phyloP scores from a whole-genome alignment of 2,329 filamentous ascomycete genomes.

The Beauveria sp. region DNA sequence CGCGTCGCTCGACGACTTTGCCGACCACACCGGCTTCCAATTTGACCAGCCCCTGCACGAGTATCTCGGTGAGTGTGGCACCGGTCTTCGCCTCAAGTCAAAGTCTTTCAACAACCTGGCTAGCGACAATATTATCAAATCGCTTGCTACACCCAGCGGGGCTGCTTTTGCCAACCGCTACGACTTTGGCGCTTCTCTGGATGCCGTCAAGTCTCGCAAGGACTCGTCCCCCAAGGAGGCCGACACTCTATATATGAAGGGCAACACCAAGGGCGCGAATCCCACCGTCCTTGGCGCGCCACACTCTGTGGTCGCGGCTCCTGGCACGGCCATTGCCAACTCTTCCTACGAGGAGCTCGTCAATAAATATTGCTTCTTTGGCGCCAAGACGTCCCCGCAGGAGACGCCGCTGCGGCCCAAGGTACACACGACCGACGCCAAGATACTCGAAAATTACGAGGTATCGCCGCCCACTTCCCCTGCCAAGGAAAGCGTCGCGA shows the following conservation, averaged over 20 bases:
- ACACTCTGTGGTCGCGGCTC: slow-evolving; percentile 13
- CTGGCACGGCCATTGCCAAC: slow-evolving; percentile 57
- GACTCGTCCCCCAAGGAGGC: slow-evolving; percentile 50
- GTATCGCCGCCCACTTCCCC: neutral
- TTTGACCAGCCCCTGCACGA: slow-evolving; percentile 54
- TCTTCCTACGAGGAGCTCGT: slow-evolving; percentile 93
- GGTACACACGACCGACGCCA: slow-evolving; percentile 20
- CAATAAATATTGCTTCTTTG: slow-evolving; percentile 97
- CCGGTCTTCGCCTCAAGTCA: slow-evolving; percentile 62
- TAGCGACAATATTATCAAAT: slow-evolving; percentile 49
- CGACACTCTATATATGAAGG: slow-evolving; percentile 52
- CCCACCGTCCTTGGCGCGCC: slow-evolving; percentile 20
- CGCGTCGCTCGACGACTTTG: slow-evolving; percentile 64
- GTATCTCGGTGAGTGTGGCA: slow-evolving; percentile 55
- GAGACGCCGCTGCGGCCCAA: neutral
- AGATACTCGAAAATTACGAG: slow-evolving; percentile 20
- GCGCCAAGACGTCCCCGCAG: slow-evolving; percentile 36
- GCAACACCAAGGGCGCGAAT: slow-evolving; percentile 27
- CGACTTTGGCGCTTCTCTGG: slow-evolving; percentile 89
- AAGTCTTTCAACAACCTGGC: slow-evolving; percentile 57
- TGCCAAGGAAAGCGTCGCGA: slow-evolving; percentile 34
- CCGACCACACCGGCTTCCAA: slow-evolving; percentile 48
- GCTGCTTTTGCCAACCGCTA: slow-evolving; percentile 88
- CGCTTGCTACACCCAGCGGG: slow-evolving; percentile 48
- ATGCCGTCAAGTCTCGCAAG: slow-evolving; percentile 69